Conservation (phyloP, 2,329 filamentous ascomycete genomes). For the Calonectria naviculata region DNA sequence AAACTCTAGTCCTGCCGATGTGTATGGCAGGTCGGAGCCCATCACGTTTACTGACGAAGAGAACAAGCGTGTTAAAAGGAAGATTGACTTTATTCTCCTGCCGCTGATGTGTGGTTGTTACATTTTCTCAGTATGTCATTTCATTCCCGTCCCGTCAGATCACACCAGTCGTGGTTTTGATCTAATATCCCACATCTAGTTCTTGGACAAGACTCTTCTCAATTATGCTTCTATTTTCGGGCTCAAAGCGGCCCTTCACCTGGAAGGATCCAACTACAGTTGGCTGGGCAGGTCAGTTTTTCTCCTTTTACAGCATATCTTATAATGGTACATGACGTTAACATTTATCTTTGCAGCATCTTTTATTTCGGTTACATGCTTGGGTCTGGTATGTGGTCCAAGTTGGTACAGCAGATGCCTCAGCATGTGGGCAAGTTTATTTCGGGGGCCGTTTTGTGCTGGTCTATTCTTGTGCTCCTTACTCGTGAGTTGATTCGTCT, state of each 20-base stretch:
- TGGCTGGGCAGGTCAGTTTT: slow-evolving; percentile 12
- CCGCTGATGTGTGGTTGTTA: slow-evolving; percentile 15
- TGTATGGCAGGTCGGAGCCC: slow-evolving; percentile 4
- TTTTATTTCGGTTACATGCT: slow-evolving; percentile 18
- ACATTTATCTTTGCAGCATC: background rate
- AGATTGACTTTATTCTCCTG: slow-evolving; percentile 13
- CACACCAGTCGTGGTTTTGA: background rate
- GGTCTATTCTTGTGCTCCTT: slow-evolving; percentile 8
- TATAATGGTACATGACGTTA: background rate
- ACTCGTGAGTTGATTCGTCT: background rate
- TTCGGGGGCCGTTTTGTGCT: background rate
- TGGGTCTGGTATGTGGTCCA: slow-evolving; percentile 9
- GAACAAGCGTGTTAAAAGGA: slow-evolving; percentile 4
- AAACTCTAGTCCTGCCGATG: background rate
- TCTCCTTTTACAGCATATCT: background rate
- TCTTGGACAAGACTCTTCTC: slow-evolving; percentile 15
- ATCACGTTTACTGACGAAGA: background rate
- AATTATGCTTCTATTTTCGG: slow-evolving; percentile 18
- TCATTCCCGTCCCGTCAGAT: background rate
- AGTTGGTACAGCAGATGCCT: slow-evolving; percentile 11
- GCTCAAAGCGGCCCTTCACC: slow-evolving; percentile 12
- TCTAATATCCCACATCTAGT: background rate
- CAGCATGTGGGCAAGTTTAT: slow-evolving; percentile 14
- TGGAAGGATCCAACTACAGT: slow-evolving; percentile 14
- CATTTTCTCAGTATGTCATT: slow-evolving; percentile 3